phyloP scores from a whole-genome alignment of 2,329 filamentous ascomycete species.

The Emericellopsis atlantica region DNA sequence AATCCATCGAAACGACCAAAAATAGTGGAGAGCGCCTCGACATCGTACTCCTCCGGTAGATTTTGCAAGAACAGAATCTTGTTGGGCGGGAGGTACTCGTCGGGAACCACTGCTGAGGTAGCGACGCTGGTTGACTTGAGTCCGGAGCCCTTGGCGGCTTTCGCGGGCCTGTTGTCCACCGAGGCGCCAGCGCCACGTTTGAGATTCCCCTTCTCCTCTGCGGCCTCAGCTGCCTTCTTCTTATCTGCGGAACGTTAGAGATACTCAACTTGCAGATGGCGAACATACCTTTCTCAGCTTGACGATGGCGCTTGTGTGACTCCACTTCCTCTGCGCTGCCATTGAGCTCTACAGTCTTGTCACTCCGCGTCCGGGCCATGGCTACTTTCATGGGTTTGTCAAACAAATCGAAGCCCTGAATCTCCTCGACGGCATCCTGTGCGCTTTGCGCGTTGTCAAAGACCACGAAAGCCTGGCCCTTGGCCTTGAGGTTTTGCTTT shows the following conservation, averaged over 20 bases:
- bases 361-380: slow-evolving; percentile 71
- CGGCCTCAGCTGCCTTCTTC: slow-evolving; percentile 73
- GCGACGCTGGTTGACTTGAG: slow-evolving; percentile 64
- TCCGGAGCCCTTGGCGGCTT: slow-evolving; percentile 46
- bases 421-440: slow-evolving; percentile 68
- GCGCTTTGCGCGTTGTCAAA: slow-evolving; percentile 77
- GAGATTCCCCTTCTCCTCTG: slow-evolving; percentile 64
- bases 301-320: slow-evolving; percentile 66
- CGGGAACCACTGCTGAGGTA: slow-evolving; percentile 66
- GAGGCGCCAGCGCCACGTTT: slow-evolving; percentile 45
- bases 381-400: slow-evolving; percentile 81
- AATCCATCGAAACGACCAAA: slow-evolving; percentile 91
- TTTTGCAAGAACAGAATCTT: slow-evolving; percentile 94
- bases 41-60: slow-evolving; percentile 73
- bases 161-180: slow-evolving; percentile 45
- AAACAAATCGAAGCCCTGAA: slow-evolving; percentile 87
- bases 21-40: slow-evolving; percentile 65
- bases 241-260: slow-evolving; percentile 31
- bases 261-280: not conserved
- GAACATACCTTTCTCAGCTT: slow-evolving; percentile 75
- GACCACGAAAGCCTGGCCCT: slow-evolving; percentile 91
- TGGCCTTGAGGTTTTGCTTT: slow-evolving; percentile 82
- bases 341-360: slow-evolving; percentile 68
- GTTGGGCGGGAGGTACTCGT: slow-evolving; percentile 95
- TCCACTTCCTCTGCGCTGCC: slow-evolving; percentile 76